Percentiles rank a stretch among this genome's conserved stretches.
Evolutionary conservation across 257 asterid genomes (phyloP).

Genomic region (Striga asiatica): DNA sequence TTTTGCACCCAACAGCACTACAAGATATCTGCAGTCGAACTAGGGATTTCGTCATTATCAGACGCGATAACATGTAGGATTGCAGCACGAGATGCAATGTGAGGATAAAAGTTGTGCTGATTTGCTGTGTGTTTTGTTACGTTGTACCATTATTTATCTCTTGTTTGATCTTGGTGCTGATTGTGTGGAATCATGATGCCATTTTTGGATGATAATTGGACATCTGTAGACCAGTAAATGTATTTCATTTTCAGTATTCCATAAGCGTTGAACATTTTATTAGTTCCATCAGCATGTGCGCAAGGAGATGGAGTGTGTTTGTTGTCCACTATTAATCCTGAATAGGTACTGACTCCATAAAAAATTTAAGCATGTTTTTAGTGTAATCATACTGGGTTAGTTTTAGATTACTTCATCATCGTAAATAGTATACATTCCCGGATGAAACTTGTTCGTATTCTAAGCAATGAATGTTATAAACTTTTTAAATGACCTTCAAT

Average conservation of each 20-base stretch:
- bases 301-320: no score
- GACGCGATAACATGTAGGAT: conserved; percentile 81
- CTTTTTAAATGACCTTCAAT: no score
- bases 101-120: conserved; percentile 12
- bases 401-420: no score
- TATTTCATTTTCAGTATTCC: neutral
- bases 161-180: neutral
- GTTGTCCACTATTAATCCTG: no score
- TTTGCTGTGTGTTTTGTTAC: neutral
- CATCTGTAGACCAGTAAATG: neutral
- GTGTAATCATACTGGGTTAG: no score
- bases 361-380: no score
- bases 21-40: conserved; percentile 65
- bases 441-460: no score
- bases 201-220: neutral
- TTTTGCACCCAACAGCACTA: conserved; percentile 41
- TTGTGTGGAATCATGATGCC: neutral
- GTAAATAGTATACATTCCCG: no score
- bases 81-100: conserved; percentile 79
- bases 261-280: no score
- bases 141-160: neutral
- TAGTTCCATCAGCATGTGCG: no score
- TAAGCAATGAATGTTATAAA: no score
- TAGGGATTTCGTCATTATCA: conserved; percentile 61
- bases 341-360: no score